Evolutionary conservation across 768 basidiomycete genomes (phyloP).

Genomic region (Rhizopogon vulgaris): DNA sequence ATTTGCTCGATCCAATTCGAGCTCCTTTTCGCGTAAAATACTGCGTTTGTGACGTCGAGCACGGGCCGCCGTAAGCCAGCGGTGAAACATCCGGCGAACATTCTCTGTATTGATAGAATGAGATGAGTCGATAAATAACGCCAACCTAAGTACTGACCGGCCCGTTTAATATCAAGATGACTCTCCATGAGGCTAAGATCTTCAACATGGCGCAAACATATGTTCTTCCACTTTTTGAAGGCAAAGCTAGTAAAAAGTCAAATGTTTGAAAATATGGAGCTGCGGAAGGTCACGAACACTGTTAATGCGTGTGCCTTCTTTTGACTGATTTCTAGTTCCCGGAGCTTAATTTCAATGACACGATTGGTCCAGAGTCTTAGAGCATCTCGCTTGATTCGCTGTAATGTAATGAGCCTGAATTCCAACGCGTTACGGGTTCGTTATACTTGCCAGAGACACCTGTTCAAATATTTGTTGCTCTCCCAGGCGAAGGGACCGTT

Average conservation of each 20-base stretch:
- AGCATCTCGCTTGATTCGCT: constrained; percentile 48
- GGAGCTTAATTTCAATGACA: constrained; percentile 67
- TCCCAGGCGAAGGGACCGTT: constrained; percentile 35
- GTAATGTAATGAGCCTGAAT: constrained; percentile 3
- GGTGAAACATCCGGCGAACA: constrained; percentile 60
- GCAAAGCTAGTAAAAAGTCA: constrained; percentile 33
- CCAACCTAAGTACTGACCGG: constrained; percentile 43
- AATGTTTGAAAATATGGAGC: constrained; percentile 10
- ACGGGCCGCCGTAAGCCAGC: constrained; percentile 61
- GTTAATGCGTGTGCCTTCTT: constrained; percentile 33
- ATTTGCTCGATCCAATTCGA: constrained; percentile 48
- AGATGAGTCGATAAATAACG: background rate
- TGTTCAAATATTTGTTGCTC: constrained; percentile 37
- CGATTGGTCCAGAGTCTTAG: constrained; percentile 64
- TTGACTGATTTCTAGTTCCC: constrained; percentile 60
- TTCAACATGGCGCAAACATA: constrained; percentile 59
- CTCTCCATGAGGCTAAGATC: constrained; percentile 78
- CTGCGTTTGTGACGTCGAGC: constrained; percentile 55
- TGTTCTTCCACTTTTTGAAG: constrained; percentile 65
- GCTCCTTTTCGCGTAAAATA: constrained; percentile 54
- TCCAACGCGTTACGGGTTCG: background rate
- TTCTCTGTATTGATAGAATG: constrained; percentile 40
- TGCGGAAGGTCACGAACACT: constrained; percentile 23
- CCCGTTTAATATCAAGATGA: constrained; percentile 72
- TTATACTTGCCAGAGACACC: constrained; percentile 32